Conservation (phyloP, 345 rosid genomes). For the Barbarea vulgaris region DNA sequence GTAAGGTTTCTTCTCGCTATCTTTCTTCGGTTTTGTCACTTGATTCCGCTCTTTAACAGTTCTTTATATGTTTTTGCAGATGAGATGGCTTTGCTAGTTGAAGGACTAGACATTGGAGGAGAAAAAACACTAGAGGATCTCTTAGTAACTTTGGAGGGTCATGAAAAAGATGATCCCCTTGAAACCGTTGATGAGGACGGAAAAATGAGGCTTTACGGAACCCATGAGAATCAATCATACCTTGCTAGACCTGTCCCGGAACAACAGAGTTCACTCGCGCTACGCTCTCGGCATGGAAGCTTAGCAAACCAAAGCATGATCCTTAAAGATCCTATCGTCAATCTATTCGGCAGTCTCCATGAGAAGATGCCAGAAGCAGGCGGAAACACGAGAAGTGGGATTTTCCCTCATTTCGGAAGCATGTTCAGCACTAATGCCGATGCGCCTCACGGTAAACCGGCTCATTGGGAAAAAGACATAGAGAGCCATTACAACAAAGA, state of each 20-base stretch:
- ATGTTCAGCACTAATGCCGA: slow-evolving; percentile 72
- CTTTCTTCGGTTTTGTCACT: background rate
- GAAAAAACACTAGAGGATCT: slow-evolving; percentile 91
- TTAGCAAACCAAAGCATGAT: slow-evolving; percentile 62
- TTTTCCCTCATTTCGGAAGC: slow-evolving; percentile 87
- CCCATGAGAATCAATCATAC: slow-evolving; percentile 87
- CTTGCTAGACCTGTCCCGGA: slow-evolving; percentile 84
- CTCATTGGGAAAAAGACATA: slow-evolving; percentile 65
- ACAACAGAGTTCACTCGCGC: slow-evolving; percentile 68
- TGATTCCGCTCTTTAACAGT: background rate
- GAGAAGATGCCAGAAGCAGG: slow-evolving; percentile 84
- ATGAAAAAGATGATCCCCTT: slow-evolving; percentile 55
- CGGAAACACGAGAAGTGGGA: slow-evolving; percentile 75
- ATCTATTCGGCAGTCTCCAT: slow-evolving; percentile 87
- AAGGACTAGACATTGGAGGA: slow-evolving; percentile 93
- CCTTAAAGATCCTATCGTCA: slow-evolving; percentile 92
- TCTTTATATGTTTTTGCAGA: slow-evolving; percentile 46
- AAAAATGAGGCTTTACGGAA: slow-evolving; percentile 68
- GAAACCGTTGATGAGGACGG: slow-evolving; percentile 65
- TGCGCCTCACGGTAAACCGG: slow-evolving; percentile 59
- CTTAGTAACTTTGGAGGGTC: slow-evolving; percentile 71
- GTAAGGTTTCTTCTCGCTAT: slow-evolving; percentile 42
- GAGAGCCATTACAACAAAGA: slow-evolving; percentile 77
- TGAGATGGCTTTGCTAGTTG: slow-evolving; percentile 95
- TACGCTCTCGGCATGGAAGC: slow-evolving; percentile 88